Evolutionary conservation across 192 early-diverging fungal genomes (phyloP), one percentile per base, ranked within the genome.

Genomic region (Chytriomyces sp.): DNA sequence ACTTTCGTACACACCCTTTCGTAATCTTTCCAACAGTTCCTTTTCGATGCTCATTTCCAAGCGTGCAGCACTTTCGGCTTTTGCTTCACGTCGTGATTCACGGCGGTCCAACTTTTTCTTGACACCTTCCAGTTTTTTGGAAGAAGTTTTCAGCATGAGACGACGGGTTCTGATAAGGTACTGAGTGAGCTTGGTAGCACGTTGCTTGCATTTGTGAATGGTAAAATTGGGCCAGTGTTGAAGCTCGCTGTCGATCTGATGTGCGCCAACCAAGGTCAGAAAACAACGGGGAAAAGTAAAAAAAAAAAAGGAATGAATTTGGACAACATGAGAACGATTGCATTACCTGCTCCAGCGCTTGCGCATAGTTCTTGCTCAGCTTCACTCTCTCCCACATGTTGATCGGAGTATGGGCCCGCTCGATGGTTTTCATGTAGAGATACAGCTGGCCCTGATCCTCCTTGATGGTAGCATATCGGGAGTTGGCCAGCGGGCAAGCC

Each of bases 181-280:
- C 81, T 99, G 96, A 44, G 94, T 97, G 63, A 97, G 94, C 86
- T 96, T 97, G 46, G 96, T 98, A 62, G 97, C 72, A 62, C 97
- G 89, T 80, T 98, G 96, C 80, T 99, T 99, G 88, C 95, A 97
- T 86, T 94, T 96, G 89, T 97, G 93, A 67, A 93, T 85, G 80
- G 92, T 86, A 81, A 95, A 97, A 64, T 89, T 84, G 73, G 96
- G 96, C 95, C 95, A 99, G 84, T 95, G 92, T 50, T 91, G 77
- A 70, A 99, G 85, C 75, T 97, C 92, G 64, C 90, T 91, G 85
- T 99, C 96, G 61, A 99, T 94, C 87, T 92, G 79, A 57, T 50
- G 49, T 45, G 16, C n/a, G 62, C 18, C 62, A 64, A 28, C 26
- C 26, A 5, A 13, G 20, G 10, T 64, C 26, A 13, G 20, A 11